Evolutionary conservation across 2,329 filamentous ascomycete species (phyloP).

Genomic region (Incumbomyces delicatus): DNA sequence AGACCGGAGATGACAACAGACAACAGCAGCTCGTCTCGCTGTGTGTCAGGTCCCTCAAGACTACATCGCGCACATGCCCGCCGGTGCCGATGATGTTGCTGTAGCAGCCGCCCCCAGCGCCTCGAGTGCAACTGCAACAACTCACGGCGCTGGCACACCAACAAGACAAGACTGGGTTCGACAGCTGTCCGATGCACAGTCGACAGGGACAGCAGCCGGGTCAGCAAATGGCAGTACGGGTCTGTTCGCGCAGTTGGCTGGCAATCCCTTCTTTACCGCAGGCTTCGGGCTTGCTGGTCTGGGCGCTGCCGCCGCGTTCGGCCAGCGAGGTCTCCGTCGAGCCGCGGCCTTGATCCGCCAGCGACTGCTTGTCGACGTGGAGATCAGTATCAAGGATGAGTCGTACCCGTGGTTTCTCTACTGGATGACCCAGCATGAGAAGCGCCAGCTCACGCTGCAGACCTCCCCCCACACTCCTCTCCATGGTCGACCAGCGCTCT

Average conservation of each 20-base stretch:
- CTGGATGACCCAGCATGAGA: constrained; percentile 82
- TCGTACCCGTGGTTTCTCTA: constrained; percentile 90
- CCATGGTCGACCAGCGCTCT: constrained; percentile 30
- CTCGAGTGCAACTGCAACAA: neutral
- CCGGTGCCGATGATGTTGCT: constrained; percentile 3
- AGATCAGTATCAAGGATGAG: constrained; percentile 88
- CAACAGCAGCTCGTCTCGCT: no score
- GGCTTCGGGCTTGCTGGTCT: constrained; percentile 87
- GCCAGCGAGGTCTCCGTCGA: constrained; percentile 64
- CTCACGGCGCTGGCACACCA: neutral
- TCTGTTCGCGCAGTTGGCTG: constrained; percentile 35
- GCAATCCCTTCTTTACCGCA: constrained; percentile 42
- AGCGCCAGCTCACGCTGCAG: constrained; percentile 43
- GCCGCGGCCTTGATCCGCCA: constrained; percentile 66
- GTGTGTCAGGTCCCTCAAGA: no score
- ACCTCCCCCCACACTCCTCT: constrained; percentile 31
- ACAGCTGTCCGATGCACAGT: constrained; percentile 1
- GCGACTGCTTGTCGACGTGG: constrained; percentile 85
- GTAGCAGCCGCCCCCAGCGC: neutral
- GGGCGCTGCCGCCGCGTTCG: constrained; percentile 70
- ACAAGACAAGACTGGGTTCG: neutral
- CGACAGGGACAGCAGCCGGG: constrained; percentile 22
- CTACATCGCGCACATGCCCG: constrained; percentile 6
- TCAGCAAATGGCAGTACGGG: constrained; percentile 19
- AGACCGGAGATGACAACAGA: no score